Conservation (phyloP, 768 basidiomycete genomes). For the Asterophora lycoperdoides region DNA sequence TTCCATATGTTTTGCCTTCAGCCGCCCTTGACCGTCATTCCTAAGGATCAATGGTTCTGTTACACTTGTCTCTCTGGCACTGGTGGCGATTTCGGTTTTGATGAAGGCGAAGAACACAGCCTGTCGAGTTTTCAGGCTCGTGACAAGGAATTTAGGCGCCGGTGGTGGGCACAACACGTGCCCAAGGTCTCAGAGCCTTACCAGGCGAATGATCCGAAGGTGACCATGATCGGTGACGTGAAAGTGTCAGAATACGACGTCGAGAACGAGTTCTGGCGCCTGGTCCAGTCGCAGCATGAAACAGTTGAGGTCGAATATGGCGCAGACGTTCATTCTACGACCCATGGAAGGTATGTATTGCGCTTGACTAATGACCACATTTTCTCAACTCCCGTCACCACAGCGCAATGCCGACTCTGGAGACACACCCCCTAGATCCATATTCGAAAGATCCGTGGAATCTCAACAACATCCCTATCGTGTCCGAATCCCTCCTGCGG, state of each 20-base stretch:
- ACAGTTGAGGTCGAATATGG: conserved; percentile 99
- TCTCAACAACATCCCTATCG: conserved; percentile 93
- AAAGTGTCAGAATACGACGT: conserved; percentile 86
- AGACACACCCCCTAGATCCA: conserved; percentile 83
- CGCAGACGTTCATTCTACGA: conserved; percentile 97
- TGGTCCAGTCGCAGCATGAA: conserved; percentile 84
- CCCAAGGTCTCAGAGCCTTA: conserved; percentile 37
- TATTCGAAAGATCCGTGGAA: conserved; percentile 96
- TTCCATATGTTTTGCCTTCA: conserved; percentile 98
- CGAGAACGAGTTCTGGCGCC: conserved; percentile 94
- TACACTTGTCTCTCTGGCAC: conserved; percentile 86
- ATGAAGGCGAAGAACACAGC: conserved; percentile 95
- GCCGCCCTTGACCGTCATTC: conserved; percentile 80
- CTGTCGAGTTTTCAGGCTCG: conserved; percentile 89
- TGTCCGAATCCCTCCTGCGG: conserved; percentile 87
- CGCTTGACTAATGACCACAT: conserved; percentile 4
- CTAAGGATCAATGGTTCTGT: conserved; percentile 96
- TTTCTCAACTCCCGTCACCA: conserved; percentile 4
- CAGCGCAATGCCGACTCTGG: conserved; percentile 93
- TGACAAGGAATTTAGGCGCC: conserved; percentile 80
- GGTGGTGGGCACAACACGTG: conserved; percentile 84
- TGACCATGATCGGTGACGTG: conserved; percentile 53
- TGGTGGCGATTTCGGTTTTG: conserved; percentile 96
- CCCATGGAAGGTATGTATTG: conserved; percentile 81
- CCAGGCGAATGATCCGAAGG: conserved; percentile 43